phyloP scores from a whole-genome alignment of 2,329 filamentous ascomycete genomes.

The Neurospora sp. region DNA sequence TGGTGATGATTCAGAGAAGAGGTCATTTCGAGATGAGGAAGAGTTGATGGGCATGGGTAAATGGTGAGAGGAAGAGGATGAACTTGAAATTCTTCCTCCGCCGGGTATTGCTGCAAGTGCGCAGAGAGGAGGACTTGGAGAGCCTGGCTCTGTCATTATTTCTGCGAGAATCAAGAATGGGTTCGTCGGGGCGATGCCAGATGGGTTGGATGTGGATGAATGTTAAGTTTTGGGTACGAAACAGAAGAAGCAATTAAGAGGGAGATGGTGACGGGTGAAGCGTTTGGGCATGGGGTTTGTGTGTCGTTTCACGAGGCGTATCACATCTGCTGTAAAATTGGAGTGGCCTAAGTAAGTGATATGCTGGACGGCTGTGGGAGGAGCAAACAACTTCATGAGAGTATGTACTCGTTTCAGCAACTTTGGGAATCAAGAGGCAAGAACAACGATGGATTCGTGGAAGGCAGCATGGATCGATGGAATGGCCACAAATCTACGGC shows the following conservation, averaged over 20 bases:
- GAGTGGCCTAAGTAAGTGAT: neutral
- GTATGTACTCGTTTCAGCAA: neutral
- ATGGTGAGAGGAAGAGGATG: neutral
- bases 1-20: neutral
- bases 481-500: neutral
- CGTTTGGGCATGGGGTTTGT: neutral
- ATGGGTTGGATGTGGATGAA: neutral
- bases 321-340: neutral
- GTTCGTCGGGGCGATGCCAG: neutral
- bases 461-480: neutral
- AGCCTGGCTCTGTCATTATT: neutral
- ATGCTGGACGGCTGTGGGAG: neutral
- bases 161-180: neutral
- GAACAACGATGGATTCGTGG: neutral
- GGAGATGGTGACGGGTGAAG: neutral
- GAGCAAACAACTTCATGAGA: neutral
- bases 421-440: neutral
- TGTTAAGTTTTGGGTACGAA: neutral
- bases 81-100: neutral
- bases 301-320: neutral
- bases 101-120: neutral
- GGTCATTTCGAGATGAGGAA: neutral
- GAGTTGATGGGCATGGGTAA: neutral
- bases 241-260: neutral
- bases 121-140: neutral